Percentiles rank a stretch among this genome's conserved stretches.
Conservation (phyloP, 768 basidiomycete genomes). For the Leccinellum rugosiceps region DNA sequence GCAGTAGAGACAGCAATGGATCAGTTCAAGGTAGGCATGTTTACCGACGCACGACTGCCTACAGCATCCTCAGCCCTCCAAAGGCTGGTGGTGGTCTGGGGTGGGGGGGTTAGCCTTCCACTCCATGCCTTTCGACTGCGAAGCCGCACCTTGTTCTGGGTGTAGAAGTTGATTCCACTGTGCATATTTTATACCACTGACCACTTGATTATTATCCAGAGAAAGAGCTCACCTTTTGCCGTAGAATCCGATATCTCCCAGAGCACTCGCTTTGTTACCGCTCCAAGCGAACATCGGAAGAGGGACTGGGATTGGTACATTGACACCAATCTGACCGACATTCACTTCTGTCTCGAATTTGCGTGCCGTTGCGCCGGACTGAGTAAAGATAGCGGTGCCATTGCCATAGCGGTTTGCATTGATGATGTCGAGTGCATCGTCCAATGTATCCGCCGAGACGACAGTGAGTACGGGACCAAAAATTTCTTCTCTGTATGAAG, state of each 20-base stretch:
- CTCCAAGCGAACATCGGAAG: conserved; percentile 95
- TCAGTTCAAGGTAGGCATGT: conserved; percentile 76
- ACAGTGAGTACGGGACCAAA: conserved; percentile 89
- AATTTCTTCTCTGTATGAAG: conserved; percentile 72
- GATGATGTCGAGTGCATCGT: conserved; percentile 87
- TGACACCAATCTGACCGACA: conserved; percentile 91
- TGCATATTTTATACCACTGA: neutral
- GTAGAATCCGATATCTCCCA: conserved; percentile 90
- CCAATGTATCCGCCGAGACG: conserved; percentile 75
- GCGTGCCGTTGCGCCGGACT: conserved; percentile 91
- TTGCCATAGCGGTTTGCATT: conserved; percentile 92
- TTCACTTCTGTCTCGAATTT: conserved; percentile 89
- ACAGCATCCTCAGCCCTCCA: conserved; percentile 89
- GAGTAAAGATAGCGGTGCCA: conserved; percentile 94
- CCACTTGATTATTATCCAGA: neutral
- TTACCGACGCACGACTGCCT: conserved; percentile 73
- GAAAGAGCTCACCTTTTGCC: conserved; percentile 62
- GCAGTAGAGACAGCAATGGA: neutral
- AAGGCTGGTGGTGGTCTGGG: conserved; percentile 84
- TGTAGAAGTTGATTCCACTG: conserved; percentile 93
- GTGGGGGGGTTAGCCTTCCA: conserved; percentile 5
- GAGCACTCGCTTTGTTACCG: conserved; percentile 84
- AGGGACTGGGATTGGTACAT: conserved; percentile 91
- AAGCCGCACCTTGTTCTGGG: conserved; percentile 75
- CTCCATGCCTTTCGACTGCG: neutral